A percentile compares a stretch with the other conserved stretches of the same genome.
These are phyloP conservation scores for Trichoderma asperelloides DNA, from an alignment of 495 filamentous ascomycete genomes.

Conservation along the genomic window DNA sequence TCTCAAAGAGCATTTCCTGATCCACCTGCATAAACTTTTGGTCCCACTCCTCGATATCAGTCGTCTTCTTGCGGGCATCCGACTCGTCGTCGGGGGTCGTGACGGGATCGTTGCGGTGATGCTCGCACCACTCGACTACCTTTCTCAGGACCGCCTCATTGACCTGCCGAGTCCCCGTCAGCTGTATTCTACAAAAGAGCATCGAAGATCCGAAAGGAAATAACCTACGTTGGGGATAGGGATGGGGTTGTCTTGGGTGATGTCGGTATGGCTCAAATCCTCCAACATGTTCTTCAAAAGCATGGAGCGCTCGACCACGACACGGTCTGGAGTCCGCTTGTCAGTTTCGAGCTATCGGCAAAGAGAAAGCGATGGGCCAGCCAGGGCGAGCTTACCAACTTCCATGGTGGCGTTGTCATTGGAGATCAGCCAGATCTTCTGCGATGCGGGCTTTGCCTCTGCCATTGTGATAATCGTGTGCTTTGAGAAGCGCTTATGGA, in stretches of 20 bases:
- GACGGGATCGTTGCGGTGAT: conserved; percentile 82
- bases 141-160: conserved; percentile 90
- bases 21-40: conserved; percentile 99
- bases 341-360: neutral
- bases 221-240: conserved; percentile 60
- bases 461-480: neutral
- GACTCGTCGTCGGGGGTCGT: conserved; percentile 74
- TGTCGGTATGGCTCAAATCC: conserved; percentile 66
- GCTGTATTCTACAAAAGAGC: neutral
- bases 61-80: conserved; percentile 93
- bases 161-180: conserved; percentile 45
- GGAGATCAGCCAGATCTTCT: conserved; percentile 13
- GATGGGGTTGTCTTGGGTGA: conserved; percentile 65
- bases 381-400: conserved; percentile 20
- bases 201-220: conserved; percentile 9
- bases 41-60: conserved; percentile 98
- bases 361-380: conserved; percentile 8
- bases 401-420: conserved; percentile 22
- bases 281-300: conserved; percentile 98
- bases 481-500: neutral
- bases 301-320: conserved; percentile 82
- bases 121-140: conserved; percentile 94
- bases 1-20: conserved; percentile 99
- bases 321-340: conserved; percentile 49
- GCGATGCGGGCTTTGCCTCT: neutral